Conservation (phyloP, 441 rosid species). For the Populus hybrid region DNA sequence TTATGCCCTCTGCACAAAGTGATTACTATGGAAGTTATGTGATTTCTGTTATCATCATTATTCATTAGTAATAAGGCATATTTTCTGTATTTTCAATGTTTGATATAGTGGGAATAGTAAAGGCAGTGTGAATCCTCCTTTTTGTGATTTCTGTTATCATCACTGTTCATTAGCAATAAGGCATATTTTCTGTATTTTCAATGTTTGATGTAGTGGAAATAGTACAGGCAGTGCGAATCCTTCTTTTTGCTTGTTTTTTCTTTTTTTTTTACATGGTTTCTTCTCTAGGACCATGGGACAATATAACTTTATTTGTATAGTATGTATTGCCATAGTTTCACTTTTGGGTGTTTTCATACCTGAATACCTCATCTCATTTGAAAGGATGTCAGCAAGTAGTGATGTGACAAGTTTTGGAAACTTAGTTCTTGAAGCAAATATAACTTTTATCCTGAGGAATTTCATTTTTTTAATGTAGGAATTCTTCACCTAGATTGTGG, state of each 20-base stretch:
- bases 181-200: background rate
- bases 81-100: background rate
- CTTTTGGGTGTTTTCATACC: background rate
- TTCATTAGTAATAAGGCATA: background rate
- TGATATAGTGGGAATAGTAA: background rate
- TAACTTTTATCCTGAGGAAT: background rate
- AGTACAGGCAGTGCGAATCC: background rate
- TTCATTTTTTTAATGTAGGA: background rate
- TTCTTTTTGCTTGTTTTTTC: background rate
- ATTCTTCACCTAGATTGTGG: background rate
- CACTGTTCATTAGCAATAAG: background rate
- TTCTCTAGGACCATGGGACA: background rate
- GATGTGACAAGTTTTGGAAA: background rate
- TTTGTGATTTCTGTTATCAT: background rate
- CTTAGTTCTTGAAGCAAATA: background rate
- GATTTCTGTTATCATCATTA: background rate
- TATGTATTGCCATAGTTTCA: background rate
- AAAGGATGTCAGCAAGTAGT: background rate
- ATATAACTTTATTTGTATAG: background rate
- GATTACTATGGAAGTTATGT: background rate
- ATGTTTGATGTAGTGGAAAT: background rate
- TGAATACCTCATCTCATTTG: background rate
- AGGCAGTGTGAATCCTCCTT: background rate
- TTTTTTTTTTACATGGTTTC: background rate
- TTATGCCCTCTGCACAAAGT: background rate